Percentiles rank a stretch among this genome's conserved stretches.
phyloP scores from a whole-genome alignment of 345 rosid species.

The Conringia planisiliqua region DNA sequence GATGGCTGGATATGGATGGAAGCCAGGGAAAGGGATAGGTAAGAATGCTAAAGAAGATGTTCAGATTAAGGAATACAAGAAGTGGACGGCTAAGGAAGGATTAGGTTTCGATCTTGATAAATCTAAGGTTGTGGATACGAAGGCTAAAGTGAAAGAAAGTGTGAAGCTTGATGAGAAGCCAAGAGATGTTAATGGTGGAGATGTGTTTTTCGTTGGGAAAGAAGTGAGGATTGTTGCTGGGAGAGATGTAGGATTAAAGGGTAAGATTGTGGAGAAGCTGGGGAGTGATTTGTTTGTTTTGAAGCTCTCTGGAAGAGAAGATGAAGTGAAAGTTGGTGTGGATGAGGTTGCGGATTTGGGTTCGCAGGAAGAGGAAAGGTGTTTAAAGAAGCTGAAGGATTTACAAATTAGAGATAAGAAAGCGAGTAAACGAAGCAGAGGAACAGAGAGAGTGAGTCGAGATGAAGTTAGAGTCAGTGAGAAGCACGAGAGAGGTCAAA shows the following conservation, averaged over 20 bases:
- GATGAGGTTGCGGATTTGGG: conserved; percentile 62
- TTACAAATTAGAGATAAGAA: conserved; percentile 11
- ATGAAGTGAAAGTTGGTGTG: conserved; percentile 45
- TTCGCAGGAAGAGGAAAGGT: conserved; percentile 62
- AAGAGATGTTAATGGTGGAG: conserved; percentile 18
- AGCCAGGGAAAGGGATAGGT: conserved; percentile 79
- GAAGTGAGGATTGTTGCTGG: conserved; percentile 60
- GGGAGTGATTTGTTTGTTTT: conserved; percentile 36
- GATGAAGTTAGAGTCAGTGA: conserved; percentile 23
- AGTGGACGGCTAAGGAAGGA: conserved; percentile 52
- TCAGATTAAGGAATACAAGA: conserved; percentile 49
- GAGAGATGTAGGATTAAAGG: conserved; percentile 53
- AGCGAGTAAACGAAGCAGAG: conserved; percentile 28
- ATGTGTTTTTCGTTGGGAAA: conserved; percentile 46
- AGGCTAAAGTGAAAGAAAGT: conserved; percentile 9
- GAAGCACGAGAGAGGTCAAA: conserved; percentile 25
- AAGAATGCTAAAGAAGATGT: conserved; percentile 73
- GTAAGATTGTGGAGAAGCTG: conserved; percentile 42
- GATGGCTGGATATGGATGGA: conserved; percentile 83
- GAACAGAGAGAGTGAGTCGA: conserved; percentile 22
- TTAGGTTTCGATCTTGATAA: conserved; percentile 43
- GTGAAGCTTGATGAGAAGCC: not conserved
- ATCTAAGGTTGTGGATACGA: conserved; percentile 12
- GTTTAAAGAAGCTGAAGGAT: conserved; percentile 51
- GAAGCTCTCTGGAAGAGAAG: conserved; percentile 39